These are phyloP conservation scores for Xylariomycetidae sp. DNA, from an alignment of 2,329 filamentous ascomycete genomes.

Conservation along the genomic window DNA sequence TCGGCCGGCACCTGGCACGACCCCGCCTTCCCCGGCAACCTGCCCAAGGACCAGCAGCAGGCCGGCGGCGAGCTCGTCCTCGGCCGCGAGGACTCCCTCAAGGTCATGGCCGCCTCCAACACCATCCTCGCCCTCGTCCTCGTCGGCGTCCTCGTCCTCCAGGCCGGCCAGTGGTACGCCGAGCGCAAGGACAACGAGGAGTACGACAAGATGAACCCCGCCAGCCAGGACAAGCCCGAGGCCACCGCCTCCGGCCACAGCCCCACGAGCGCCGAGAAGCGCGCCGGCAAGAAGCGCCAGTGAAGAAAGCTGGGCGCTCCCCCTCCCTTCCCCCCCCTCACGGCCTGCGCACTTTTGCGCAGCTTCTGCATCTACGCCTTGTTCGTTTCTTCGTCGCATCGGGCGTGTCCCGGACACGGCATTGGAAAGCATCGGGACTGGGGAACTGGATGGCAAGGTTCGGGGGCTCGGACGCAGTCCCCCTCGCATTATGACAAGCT, in stretches of 20 bases:
- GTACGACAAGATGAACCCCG: conserved; percentile 51
- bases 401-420: no score
- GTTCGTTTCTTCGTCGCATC: no score
- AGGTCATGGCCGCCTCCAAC: conserved; percentile 89
- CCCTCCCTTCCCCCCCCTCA: not conserved
- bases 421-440: no score
- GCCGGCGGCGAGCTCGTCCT: conserved; percentile 57
- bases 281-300: conserved; percentile 22
- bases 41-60: not conserved
- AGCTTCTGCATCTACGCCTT: no score
- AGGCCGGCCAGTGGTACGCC: conserved; percentile 98
- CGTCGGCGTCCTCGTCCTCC: conserved; percentile 83
- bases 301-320: conserved; percentile 4
- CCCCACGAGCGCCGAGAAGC: conserved; percentile 22
- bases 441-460: no score
- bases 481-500: no score
- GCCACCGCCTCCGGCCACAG: conserved; percentile 2
- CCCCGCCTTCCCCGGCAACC: conserved; percentile 22
- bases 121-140: conserved; percentile 91
- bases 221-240: conserved; percentile 24
- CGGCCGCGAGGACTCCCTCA: conserved; percentile 79
- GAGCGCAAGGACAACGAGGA: conserved; percentile 89
- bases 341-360: not conserved
- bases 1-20: conserved; percentile 59
- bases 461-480: no score